Base-by-base conservation (phyloP, 208 protist species). In the Strigomonas culicis region DNA sequence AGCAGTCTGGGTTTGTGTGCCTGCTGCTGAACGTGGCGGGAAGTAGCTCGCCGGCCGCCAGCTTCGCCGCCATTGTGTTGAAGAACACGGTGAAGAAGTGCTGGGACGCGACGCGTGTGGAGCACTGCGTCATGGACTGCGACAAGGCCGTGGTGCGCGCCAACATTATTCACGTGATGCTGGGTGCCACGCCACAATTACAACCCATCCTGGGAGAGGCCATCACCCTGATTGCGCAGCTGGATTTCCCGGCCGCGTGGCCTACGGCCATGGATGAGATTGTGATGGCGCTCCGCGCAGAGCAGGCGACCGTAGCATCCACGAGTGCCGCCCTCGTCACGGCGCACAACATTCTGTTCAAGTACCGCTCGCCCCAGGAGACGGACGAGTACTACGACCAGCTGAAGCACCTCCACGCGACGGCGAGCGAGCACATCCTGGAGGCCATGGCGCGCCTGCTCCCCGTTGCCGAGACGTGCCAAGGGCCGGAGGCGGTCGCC, bases 211-310 rank as follows among this genome's bases (percentile, higher is more conserved):
- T 98, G n/a, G 80, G 86, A 0, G 96, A 95, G 59, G 77, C 93
- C 27, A 82, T 98, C 46, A 66, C 84, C 34, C 70, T 97, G 30
- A 98, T 98, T 55, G 83, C 88, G 10, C 62, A 88, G 31, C 59
- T 80, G 19, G 97, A 99, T 73, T 99, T 99, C 61, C 97, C 97
- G 17, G 53, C 62, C 1, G 28, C 57, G 27, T 99, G 97, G 96
- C 75, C 84, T 4, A 66, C 81, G 59, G 80, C 97, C 4, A 66
- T 99, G 34, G 53, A 74, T 2, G 56, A 91, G 21, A 84, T 98
- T 51, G 62, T 77, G 4, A 60, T 84, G 27, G 70, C 77, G 21
- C 66, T 93, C 19, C 41, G 64, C 28, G 34, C 31, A 1, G 21
- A n/a, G 10, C n/a, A 62, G 11, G 27, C 6, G 11, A 67, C 55